Base-by-base conservation (phyloP, 1,284 basidiomycete genomes). In the Xerocomus nothofagi region DNA sequence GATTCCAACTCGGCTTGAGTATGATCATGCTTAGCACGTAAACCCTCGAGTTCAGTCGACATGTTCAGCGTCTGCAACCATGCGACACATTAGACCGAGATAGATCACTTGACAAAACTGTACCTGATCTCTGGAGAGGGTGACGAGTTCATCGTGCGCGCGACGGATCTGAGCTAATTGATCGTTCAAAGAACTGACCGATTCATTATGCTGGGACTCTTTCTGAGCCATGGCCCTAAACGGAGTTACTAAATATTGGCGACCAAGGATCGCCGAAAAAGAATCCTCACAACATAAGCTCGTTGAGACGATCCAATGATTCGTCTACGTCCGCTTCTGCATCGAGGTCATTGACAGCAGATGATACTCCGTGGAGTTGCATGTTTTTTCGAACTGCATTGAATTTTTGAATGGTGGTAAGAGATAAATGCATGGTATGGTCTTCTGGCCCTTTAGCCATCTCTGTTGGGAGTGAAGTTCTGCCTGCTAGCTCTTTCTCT, bases 211-310 rank as follows among this genome's bases (percentile, higher is more conserved):
- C 41, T 81, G 75, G 2, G 89, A 88, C 68, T 97, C 93, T 67
- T 96, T 96, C 72, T 92, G 88, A 3, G 93, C 93, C 93, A 97
- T 96, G 1, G 93, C 91, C 51, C 91, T 92, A 50, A 44, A 47
- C 31, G 34, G 36, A 54, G 27, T 39, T 24, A 30, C 20, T 49
- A 4, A 41, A 50, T 47, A 40, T 52, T 34, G 39, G 52, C n/a
- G 39, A 44, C 26, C 43, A 41, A 21, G 29, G 38, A 49, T 38
- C 17, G 49, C 43, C 11, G 11, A 53, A 38, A 39, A 46, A 56
- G 36, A 26, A 55, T 12, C 69, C 86, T 59, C 59, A 92, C 90
- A 86, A 73, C 91, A 94, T 93, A 6, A 94, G 78, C 59, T 93
- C 90, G 57, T 93, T 91, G 46, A 93, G 72, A 48, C 87, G 78